Conservation (phyloP, 306 rosid genomes). For the Carpinus fangiana region DNA sequence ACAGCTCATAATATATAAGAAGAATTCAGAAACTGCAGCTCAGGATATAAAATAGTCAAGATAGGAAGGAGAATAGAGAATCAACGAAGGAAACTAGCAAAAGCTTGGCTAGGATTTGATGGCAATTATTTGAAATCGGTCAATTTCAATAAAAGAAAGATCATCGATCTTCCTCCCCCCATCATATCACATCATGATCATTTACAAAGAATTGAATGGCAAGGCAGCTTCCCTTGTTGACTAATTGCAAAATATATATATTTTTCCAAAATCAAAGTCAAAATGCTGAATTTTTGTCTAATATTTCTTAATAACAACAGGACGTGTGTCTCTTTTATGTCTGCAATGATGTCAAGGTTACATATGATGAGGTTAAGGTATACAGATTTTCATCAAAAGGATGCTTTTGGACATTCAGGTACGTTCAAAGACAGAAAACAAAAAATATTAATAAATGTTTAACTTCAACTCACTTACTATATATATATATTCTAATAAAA, state of each 20-base stretch:
- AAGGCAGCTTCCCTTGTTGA: constrained; percentile 19
- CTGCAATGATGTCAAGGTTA: neutral
- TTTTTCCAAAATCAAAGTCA: constrained; percentile 25
- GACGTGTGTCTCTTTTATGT: constrained; percentile 35
- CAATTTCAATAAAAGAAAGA: constrained; percentile 7
- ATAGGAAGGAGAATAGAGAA: neutral
- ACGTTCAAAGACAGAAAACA: neutral
- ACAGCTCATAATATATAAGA: too few species aligned
- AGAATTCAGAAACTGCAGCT: too few species aligned
- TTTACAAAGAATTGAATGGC: constrained; percentile 1
- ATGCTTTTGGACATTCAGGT: neutral
- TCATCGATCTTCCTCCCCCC: neutral
- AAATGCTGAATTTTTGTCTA: constrained; percentile 27
- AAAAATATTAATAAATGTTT: neutral
- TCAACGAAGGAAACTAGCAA: neutral
- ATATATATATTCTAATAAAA: neutral
- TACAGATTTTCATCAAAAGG: constrained; percentile 3
- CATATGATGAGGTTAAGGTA: too few species aligned
- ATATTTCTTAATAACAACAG: neutral
- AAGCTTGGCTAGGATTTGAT: neutral
- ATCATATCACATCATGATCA: constrained; percentile 7
- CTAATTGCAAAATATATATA: neutral
- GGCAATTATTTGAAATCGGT: constrained; percentile 17
- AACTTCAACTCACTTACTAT: neutral
- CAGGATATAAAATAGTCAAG: too few species aligned